Evolutionary conservation across 2,329 filamentous ascomycete genomes (phyloP).

Genomic region (Penicillium occitanis): DNA sequence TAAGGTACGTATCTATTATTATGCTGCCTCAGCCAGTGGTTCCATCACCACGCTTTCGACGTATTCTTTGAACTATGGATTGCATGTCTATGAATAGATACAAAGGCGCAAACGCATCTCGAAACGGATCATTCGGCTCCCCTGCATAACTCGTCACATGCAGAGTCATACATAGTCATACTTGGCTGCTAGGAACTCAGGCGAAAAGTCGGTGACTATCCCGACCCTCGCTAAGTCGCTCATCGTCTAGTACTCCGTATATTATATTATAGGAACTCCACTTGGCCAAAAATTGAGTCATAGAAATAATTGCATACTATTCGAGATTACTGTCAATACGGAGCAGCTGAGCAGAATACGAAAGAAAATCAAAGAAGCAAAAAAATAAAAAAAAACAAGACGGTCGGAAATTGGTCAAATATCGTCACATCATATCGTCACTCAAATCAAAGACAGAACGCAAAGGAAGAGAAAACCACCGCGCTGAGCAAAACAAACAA

Average conservation of each 20-base stretch:
- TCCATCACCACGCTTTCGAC: background rate
- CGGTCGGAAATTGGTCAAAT: background rate
- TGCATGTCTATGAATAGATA: background rate
- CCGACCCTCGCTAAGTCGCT: background rate
- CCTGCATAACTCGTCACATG: background rate
- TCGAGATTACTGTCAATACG: background rate
- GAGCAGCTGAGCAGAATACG: background rate
- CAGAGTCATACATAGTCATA: background rate
- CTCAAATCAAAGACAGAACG: background rate
- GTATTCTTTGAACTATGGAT: no score
- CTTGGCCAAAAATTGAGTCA: background rate
- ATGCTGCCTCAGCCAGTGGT: background rate
- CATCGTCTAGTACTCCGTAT: background rate
- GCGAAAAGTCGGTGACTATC: background rate
- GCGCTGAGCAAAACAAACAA: slow-evolving; percentile 8
- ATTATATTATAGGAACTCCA: background rate
- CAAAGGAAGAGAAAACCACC: background rate
- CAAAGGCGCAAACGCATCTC: background rate
- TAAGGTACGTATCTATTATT: background rate
- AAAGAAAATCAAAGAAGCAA: background rate
- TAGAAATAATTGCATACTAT: background rate
- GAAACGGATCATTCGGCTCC: background rate
- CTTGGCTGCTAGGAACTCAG: background rate
- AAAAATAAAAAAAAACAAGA: background rate
- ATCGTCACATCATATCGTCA: slow-evolving; percentile 10